A percentile compares a stretch with the other conserved stretches of the same genome.
Conservation (phyloP, 129 eudicot genomes). For the Mikania micrantha region DNA sequence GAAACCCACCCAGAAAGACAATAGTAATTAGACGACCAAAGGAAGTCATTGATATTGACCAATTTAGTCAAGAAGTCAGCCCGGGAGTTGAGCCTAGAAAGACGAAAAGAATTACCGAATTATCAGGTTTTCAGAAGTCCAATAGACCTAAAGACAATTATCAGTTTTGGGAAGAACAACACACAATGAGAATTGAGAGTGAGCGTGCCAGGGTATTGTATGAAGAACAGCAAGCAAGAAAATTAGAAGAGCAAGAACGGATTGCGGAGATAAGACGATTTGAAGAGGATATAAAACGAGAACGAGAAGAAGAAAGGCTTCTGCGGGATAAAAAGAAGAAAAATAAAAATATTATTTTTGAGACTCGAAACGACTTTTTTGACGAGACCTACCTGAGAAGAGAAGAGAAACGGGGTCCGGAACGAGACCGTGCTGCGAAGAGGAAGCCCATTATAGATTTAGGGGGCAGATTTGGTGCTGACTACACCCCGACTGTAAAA, state of each 20-base stretch:
- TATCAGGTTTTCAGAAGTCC: constrained; percentile 45
- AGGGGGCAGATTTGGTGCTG: constrained; percentile 47
- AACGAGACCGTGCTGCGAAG: constrained; percentile 49
- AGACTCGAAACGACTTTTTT: constrained; percentile 41
- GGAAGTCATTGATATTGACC: constrained; percentile 63
- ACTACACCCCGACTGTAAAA: constrained; percentile 48
- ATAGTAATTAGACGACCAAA: constrained; percentile 69
- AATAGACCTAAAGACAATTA: constrained; percentile 28
- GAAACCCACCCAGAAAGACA: constrained; percentile 41
- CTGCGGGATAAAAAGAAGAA: constrained; percentile 62
- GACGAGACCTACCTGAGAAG: constrained; percentile 58
- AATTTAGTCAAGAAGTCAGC: constrained; percentile 62
- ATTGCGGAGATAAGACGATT: constrained; percentile 54
- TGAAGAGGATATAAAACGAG: constrained; percentile 65
- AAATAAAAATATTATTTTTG: constrained; percentile 52
- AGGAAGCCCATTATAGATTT: constrained; percentile 47
- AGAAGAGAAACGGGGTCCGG: constrained; percentile 50
- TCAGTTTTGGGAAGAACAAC: constrained; percentile 48
- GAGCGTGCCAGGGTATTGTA: constrained; percentile 33
- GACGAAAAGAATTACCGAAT: constrained; percentile 62
- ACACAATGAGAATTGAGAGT: constrained; percentile 44
- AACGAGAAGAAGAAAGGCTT: constrained; percentile 73
- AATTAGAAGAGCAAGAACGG: constrained; percentile 57
- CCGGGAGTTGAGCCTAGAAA: constrained; percentile 53
- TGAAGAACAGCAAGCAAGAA: constrained; percentile 32